phyloP scores from a whole-genome alignment of 495 filamentous ascomycete genomes.

The Daldinia grandis region DNA sequence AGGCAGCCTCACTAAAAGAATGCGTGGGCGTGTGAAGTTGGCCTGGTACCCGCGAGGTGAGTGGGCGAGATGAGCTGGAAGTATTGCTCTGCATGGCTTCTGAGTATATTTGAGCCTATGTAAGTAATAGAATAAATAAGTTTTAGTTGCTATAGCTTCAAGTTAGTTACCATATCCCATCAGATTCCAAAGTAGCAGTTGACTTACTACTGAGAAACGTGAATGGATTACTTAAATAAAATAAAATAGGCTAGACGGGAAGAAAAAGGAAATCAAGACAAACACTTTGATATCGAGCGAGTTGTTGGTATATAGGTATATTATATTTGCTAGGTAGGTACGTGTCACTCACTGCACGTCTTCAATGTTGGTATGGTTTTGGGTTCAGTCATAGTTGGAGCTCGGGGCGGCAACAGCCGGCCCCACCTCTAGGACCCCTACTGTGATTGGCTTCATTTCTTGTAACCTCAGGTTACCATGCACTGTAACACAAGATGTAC shows the following conservation, averaged over 20 bases:
- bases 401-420: slow-evolving; percentile 10
- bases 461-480: neutral
- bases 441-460: neutral
- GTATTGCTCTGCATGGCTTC: slow-evolving; percentile 39
- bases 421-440: neutral
- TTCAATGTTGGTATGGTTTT: slow-evolving; percentile 35
- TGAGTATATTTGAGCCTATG: neutral
- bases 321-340: neutral
- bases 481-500: neutral
- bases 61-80: slow-evolving; percentile 42
- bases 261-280: neutral
- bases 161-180: slow-evolving; percentile 19
- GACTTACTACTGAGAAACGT: neutral
- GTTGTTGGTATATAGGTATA: neutral
- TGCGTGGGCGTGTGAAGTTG: slow-evolving; percentile 38
- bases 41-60: slow-evolving; percentile 41
- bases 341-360: neutral
- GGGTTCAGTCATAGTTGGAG: slow-evolving; percentile 20
- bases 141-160: neutral
- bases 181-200: neutral
- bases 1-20: slow-evolving; percentile 35
- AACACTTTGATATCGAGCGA: neutral
- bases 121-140: neutral
- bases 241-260: neutral
- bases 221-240: neutral